Percentiles rank a stretch among this genome's conserved stretches.
These are phyloP conservation scores for Suillus plorans DNA, from an alignment of 768 basidiomycete genomes.

Conservation along the genomic window DNA sequence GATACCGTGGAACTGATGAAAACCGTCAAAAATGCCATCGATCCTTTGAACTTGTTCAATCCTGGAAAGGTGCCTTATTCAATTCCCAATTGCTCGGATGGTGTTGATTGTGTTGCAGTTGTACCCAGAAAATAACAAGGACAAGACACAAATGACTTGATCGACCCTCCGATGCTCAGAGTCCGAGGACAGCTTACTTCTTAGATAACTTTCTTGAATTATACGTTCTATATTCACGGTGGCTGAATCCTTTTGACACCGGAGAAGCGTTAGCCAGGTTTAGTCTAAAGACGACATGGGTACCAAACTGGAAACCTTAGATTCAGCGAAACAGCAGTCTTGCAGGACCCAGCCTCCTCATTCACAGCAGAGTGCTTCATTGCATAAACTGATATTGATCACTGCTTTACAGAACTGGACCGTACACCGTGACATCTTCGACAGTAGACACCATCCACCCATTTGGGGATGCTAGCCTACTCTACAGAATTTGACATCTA, in stretches of 20 bases:
- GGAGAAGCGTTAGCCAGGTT: not conserved
- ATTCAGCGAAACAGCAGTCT: not conserved
- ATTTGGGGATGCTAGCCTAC: too few relatives aligned
- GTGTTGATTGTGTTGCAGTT: not conserved
- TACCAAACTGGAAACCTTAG: not conserved
- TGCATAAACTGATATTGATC: too few relatives aligned
- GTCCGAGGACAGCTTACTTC: not conserved
- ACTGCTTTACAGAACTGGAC: too few relatives aligned
- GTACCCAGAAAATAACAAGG: not conserved
- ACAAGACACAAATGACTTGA: not conserved
- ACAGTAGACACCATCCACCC: too few relatives aligned
- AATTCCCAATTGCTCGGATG: not conserved
- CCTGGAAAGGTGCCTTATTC: constrained; percentile 62
- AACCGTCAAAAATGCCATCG: constrained; percentile 75
- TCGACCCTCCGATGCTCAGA: not conserved
- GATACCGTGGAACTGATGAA: constrained; percentile 86
- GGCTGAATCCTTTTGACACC: not conserved
- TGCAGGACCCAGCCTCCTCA: not conserved
- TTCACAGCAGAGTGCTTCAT: too few relatives aligned
- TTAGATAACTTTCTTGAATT: not conserved
- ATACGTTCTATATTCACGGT: not conserved
- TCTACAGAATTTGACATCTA: too few relatives aligned
- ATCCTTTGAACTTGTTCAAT: constrained; percentile 82
- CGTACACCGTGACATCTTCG: too few relatives aligned
- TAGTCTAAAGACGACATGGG: not conserved